phyloP scores from a whole-genome alignment of 169 alveolate species.

The Cryptosporidium ubiquitum region DNA sequence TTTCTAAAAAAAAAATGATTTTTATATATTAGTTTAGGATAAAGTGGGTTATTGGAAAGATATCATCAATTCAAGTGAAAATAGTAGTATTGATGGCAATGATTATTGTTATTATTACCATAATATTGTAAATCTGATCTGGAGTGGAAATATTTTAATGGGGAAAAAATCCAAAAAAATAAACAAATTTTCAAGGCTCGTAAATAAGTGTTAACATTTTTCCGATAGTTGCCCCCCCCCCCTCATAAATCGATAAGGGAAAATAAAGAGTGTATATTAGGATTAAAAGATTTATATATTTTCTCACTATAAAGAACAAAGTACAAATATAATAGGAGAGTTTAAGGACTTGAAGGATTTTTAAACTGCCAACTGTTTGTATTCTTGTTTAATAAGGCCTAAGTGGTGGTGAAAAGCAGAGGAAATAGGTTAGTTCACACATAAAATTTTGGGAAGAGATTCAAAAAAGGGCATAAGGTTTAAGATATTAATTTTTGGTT shows the following conservation, averaged over 20 bases:
- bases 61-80: neutral
- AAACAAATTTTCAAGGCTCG: constrained; percentile 14
- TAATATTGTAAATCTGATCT: neutral
- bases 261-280: constrained; percentile 5
- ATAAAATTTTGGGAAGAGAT: neutral
- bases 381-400: constrained; percentile 13
- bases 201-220: constrained; percentile 8
- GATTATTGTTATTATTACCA: neutral
- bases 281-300: constrained; percentile 6
- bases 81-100: neutral
- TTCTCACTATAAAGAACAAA: neutral
- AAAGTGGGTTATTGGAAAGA: neutral
- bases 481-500: constrained; percentile 1
- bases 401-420: neutral
- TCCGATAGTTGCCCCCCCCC: constrained; percentile 38
- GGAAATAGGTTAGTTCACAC: neutral
- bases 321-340: neutral
- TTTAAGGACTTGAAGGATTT: neutral
- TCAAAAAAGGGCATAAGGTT: neutral
- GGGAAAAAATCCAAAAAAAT: neutral
- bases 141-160: neutral
- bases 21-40: neutral
- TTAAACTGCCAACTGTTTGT: constrained; percentile 13
- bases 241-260: neutral
- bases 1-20: neutral